phyloP scores from a whole-genome alignment of 148 eudicot genomes.

The Rhododendron vialii region DNA sequence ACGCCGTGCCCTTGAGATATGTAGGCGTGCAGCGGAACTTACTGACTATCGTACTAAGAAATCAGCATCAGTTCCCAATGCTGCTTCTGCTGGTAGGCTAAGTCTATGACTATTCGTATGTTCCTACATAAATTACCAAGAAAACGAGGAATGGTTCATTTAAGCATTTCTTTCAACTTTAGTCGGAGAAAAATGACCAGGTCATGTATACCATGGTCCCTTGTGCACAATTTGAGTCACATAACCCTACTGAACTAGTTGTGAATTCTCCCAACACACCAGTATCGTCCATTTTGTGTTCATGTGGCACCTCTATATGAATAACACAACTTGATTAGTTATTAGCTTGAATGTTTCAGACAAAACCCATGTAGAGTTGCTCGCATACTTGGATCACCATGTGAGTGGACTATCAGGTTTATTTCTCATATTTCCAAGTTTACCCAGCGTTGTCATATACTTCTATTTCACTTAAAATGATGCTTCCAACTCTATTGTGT shows the following conservation, averaged over 20 bases:
- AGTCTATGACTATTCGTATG: background rate
- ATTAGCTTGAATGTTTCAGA: background rate
- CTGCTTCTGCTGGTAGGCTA: slow-evolving; percentile 44
- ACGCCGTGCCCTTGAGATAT: slow-evolving; percentile 92
- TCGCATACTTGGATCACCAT: background rate
- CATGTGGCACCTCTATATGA: background rate
- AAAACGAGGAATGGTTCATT: background rate
- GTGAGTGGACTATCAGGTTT: no score
- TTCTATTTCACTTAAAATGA: background rate
- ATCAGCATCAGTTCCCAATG: slow-evolving; percentile 26
- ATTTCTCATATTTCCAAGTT: background rate
- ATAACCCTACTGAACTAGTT: background rate
- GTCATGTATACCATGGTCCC: background rate
- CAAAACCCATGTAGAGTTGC: background rate
- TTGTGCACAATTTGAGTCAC: background rate
- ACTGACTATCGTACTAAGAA: slow-evolving; percentile 70
- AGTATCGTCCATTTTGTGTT: background rate
- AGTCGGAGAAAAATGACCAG: background rate
- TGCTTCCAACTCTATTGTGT: no score
- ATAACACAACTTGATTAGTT: background rate
- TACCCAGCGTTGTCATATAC: background rate
- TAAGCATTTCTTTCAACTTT: background rate
- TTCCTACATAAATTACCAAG: background rate
- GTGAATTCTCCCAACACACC: background rate
- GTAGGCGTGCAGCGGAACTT: slow-evolving; percentile 96